These are phyloP conservation scores for Leccinum variabile DNA, from an alignment of 1,284 basidiomycete species.

Conservation along the genomic window DNA sequence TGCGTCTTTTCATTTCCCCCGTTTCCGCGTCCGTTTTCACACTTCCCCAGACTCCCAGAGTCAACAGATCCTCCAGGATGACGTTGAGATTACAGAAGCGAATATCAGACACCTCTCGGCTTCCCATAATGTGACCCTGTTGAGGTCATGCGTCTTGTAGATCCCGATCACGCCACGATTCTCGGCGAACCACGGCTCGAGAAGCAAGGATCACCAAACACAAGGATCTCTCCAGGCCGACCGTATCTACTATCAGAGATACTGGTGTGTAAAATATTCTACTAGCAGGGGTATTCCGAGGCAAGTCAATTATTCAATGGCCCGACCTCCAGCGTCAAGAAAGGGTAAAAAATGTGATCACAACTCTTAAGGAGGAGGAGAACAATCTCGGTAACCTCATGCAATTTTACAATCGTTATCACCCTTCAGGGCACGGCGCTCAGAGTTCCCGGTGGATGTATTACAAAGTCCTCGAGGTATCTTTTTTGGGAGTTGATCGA, in stretches of 20 bases:
- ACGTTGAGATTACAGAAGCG: background rate
- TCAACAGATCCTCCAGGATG: slow-evolving; percentile 1
- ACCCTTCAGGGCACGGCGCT: slow-evolving; percentile 17
- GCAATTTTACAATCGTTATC: slow-evolving; percentile 19
- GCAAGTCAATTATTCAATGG: background rate
- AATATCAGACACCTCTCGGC: slow-evolving; percentile 11
- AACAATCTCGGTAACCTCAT: slow-evolving; percentile 17
- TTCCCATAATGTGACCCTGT: slow-evolving; percentile 20
- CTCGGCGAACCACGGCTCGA: slow-evolving; percentile 21
- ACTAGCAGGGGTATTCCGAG: background rate
- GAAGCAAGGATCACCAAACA: slow-evolving; percentile 15
- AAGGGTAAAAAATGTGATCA: slow-evolving; percentile 14
- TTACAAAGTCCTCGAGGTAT: slow-evolving; percentile 16
- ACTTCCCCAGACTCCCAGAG: background rate
- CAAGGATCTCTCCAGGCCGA: background rate
- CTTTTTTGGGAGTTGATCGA: background rate
- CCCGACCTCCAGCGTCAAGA: slow-evolving; percentile 16
- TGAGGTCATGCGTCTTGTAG: slow-evolving; percentile 19
- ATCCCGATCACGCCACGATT: slow-evolving; percentile 13
- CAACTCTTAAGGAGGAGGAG: slow-evolving; percentile 3
- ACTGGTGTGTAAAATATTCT: background rate
- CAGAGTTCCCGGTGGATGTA: slow-evolving; percentile 24
- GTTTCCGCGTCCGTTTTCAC: background rate
- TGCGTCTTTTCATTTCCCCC: background rate
- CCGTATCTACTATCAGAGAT: background rate